phyloP scores from a whole-genome alignment of 2,329 filamentous ascomycete genomes.

The Ophiocordyceps camponoti-leonardi region DNA sequence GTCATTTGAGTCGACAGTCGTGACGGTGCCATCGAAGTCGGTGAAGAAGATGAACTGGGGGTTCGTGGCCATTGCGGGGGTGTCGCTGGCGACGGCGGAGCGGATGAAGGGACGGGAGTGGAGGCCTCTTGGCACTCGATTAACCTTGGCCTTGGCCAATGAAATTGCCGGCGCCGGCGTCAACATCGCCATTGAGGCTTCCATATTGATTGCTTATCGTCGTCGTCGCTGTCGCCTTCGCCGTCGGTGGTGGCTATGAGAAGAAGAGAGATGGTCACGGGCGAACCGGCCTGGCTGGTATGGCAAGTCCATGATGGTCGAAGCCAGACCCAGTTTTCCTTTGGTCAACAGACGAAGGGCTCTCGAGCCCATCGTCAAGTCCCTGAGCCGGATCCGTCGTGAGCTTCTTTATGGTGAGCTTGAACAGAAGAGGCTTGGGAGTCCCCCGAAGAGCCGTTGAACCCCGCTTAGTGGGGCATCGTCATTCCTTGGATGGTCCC shows the following conservation, averaged over 20 bases:
- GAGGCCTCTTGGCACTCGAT: not conserved
- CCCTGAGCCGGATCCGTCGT: not conserved
- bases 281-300: not conserved
- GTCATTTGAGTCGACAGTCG: conserved; percentile 49
- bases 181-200: not conserved
- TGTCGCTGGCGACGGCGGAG: conserved; percentile 17
- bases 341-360: not conserved
- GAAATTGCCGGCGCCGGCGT: not conserved
- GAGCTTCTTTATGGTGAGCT: not conserved
- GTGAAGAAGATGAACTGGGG: conserved; percentile 97
- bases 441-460: not conserved
- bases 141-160: not conserved
- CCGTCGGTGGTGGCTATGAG: not conserved
- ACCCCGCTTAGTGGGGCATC: not conserved
- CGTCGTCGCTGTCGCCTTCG: not conserved
- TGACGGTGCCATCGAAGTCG: conserved; percentile 96
- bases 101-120: not conserved
- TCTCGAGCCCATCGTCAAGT: not conserved
- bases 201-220: not conserved
- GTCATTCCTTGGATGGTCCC: not conserved
- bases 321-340: not conserved
- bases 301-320: not conserved
- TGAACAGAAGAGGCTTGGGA: not conserved
- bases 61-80: conserved; percentile 45
- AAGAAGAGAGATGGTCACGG: not conserved